A percentile compares a stretch with the other conserved stretches of the same genome.
These are phyloP conservation scores for Microascus cirrosus DNA, from an alignment of 2,329 filamentous ascomycete species.

Conservation along the genomic window DNA sequence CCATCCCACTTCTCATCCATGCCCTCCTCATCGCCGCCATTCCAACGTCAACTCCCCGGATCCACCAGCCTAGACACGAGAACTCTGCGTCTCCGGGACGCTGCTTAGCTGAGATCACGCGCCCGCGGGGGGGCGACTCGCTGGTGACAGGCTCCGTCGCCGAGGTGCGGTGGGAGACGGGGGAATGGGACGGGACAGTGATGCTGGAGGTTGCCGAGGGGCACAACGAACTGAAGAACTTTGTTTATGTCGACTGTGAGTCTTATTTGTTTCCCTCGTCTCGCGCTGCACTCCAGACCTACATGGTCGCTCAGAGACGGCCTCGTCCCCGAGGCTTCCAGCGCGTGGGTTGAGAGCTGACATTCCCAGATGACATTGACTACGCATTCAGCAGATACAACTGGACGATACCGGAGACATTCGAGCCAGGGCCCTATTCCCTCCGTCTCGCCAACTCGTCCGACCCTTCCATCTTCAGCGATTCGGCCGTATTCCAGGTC, in stretches of 20 bases:
- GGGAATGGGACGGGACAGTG: background rate
- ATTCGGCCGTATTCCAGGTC: conserved; percentile 5
- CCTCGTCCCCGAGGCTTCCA: no score
- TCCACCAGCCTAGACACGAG: background rate
- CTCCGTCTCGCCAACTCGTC: conserved; percentile 4
- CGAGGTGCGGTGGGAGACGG: background rate
- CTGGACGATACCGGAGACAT: conserved; percentile 5
- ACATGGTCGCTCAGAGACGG: background rate
- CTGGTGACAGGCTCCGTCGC: background rate
- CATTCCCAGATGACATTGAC: conserved; percentile 1
- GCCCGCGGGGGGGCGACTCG: background rate
- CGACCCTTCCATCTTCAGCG: background rate
- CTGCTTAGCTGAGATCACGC: background rate
- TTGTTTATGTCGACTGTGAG: conserved; percentile 3
- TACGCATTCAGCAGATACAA: conserved; percentile 1
- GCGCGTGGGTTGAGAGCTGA: background rate
- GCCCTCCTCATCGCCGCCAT: background rate
- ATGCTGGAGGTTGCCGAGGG: conserved; percentile 1
- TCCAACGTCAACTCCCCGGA: background rate
- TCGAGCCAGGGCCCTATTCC: conserved; percentile 5
- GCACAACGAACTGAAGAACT: background rate
- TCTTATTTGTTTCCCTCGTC: background rate
- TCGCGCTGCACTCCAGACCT: background rate
- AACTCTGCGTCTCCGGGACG: background rate
- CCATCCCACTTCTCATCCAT: background rate